Base-by-base conservation (phyloP, 495 filamentous ascomycete species). In the Trichoderma reesei region DNA sequence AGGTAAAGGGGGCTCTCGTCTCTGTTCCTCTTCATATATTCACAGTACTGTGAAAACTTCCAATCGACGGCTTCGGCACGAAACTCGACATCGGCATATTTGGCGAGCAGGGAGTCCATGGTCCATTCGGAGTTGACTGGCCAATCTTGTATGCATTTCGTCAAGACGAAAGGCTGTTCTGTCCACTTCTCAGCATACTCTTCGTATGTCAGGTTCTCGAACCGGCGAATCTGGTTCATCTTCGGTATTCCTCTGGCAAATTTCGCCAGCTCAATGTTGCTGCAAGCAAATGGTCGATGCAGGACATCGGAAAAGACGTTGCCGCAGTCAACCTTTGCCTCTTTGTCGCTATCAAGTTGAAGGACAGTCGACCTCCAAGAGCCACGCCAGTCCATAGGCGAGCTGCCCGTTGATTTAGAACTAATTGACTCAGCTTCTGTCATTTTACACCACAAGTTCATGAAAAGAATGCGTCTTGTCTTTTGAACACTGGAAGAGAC, bases 1-100 rank as follows among this genome's bases (percentile, higher is more conserved):
- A 98, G 82, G 70, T 98, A 98, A 2, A 98, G 78, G 0, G 94
- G 94, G 66, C 88, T 91, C 72, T 98, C 94, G 65, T 98, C 94
- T 33, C 76, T 75, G 74, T 81, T 91, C 71, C 95, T 83, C 18
- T 78, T 74, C 90, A 96, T 90, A 72, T 98, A 98, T 59, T 87
- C 80, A 36, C 85, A 78, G 73, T 98, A 98, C 6, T 85, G 88
- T 6, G 79, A 75, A 54, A 97, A 80, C 0, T 86, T 80, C 94
- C 94, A 98, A 71, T 96, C 90, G 11, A 98, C 92, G 7, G 92
- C 90, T 78, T 98, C 94, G 3, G 93, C 94, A 51, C 90, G 84
- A 74, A 98, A 98, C 41, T 78, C 76, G 11, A 85, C 77, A 60
- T 86, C 76, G 3, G 83, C 79, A 70, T 93, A 92, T 62, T 81